Percentiles rank a stretch among this genome's conserved stretches.
Evolutionary conservation across 1,284 basidiomycete genomes (phyloP).

Genomic region (Phlebopus sp.): DNA sequence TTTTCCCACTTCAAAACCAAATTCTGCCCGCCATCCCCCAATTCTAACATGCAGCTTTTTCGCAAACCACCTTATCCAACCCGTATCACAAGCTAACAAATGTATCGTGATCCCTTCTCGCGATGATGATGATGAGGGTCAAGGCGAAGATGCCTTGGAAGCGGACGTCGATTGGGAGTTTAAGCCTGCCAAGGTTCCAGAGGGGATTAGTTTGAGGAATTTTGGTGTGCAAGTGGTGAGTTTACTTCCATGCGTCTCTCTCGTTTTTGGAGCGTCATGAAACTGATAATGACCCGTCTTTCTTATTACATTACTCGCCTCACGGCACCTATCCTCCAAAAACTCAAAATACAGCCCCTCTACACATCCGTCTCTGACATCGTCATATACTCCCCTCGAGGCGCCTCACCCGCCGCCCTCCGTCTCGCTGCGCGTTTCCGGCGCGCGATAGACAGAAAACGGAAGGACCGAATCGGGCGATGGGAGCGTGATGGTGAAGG

Average conservation of each 20-base stretch:
- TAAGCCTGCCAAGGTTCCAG: slow-evolving; percentile 62
- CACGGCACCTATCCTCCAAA: no score
- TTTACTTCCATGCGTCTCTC: slow-evolving; percentile 26
- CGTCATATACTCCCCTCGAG: slow-evolving; percentile 54
- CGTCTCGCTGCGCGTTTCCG: slow-evolving; percentile 38
- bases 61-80: slow-evolving; percentile 42
- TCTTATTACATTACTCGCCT: not conserved
- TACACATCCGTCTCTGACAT: slow-evolving; percentile 66
- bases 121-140: slow-evolving; percentile 13
- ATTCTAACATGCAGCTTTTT: slow-evolving; percentile 51
- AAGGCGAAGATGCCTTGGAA: slow-evolving; percentile 17
- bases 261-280: no score
- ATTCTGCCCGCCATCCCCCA: slow-evolving; percentile 25
- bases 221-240: slow-evolving; percentile 82
- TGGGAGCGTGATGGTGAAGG: slow-evolving; percentile 17
- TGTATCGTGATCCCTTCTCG: slow-evolving; percentile 11
- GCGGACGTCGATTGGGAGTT: slow-evolving; percentile 53
- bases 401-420: slow-evolving; percentile 41
- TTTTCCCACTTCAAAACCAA: slow-evolving; percentile 14
- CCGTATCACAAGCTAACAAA: slow-evolving; percentile 13
- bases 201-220: slow-evolving; percentile 74
- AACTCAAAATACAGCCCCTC: slow-evolving; percentile 55
- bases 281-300: no score
- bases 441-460: slow-evolving; percentile 39
- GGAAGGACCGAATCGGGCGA: slow-evolving; percentile 31